Evolutionary conservation across 179 eudicot species (phyloP), one percentile per base, ranked within the genome.

Genomic region (Silene coronaria): DNA sequence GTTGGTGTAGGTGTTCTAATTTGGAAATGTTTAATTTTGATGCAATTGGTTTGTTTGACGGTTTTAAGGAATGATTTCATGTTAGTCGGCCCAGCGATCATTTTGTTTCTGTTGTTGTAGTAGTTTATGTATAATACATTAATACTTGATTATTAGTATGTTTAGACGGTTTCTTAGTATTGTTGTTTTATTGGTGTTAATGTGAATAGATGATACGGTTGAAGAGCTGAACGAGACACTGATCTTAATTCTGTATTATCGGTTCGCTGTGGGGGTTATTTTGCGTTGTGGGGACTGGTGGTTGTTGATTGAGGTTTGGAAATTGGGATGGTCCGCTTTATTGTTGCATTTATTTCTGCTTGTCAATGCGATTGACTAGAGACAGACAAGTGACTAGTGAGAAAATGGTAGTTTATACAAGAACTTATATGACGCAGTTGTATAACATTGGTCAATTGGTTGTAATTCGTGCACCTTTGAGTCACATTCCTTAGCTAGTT

Each of bases 281-380:
- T 34, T 12, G 53, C 38, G 53, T 68, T 68, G 72, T 68, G 28
- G 72, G 46, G 72, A 42, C 57, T 38, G 30, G 30, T 42, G 30
- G 55, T 68, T 68, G 72, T 68, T 9, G 55, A 38, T 68, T 68
- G 42, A 38, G 53, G 72, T 19, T 51, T 62, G n/a, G 32, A 36
- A 24, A 27, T 68, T 70, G 60, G 60, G 10, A n/a, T 21, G 53
- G 22, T 17, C 23, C 60, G 60, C 34, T 51, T 48, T 45, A 23
- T 26, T 26, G n/a, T 51, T 68, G 53, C 5, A 48, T 48, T 70
- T 6, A 70, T 24, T 13, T 48, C 38, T 17, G 14, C n/a, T 24
- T 70, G 24, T 70, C 22, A 14, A 28, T 16, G n/a, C n/a, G 73
- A 70, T 70, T 70, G 60, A 51, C 13, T 16, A 16, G n/a, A 45